A percentile compares a stretch with the other conserved stretches of the same genome.
Evolutionary conservation across 352 stramenopile species (phyloP).

Genomic region (Phytopythium kandeliae): DNA sequence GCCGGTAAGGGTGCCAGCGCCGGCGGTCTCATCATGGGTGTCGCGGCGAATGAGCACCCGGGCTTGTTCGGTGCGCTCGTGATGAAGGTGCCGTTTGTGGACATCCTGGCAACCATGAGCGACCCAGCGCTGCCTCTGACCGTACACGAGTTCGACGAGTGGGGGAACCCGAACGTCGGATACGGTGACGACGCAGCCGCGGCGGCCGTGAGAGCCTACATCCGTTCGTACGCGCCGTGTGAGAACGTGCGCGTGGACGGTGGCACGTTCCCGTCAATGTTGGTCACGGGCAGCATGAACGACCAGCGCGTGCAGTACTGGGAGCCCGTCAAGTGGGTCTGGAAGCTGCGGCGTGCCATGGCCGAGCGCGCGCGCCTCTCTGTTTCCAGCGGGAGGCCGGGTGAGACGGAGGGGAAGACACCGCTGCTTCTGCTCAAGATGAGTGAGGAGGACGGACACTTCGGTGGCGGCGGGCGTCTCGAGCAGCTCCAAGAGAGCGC

Average conservation of each 20-base stretch:
- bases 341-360: conserved; percentile 57
- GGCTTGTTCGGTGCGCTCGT: conserved; percentile 71
- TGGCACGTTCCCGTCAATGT: conserved; percentile 65
- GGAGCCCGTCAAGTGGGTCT: conserved; percentile 85
- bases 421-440: conserved; percentile 55
- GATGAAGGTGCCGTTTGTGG: conserved; percentile 88
- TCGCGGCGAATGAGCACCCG: conserved; percentile 80
- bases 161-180: conserved; percentile 57
- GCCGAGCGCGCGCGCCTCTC: conserved; percentile 9
- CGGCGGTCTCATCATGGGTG: conserved; percentile 82
- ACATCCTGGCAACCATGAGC: conserved; percentile 85
- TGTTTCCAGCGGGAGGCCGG: too few relatives aligned
- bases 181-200: conserved; percentile 10
- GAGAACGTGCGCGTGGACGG: conserved; percentile 48
- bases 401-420: conserved; percentile 17
- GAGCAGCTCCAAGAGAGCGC: conserved; percentile 75
- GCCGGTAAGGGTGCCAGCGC: conserved; percentile 81
- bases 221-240: conserved; percentile 76
- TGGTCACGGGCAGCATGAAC: conserved; percentile 79
- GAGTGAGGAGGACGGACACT: conserved; percentile 78
- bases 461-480: conserved; percentile 63
- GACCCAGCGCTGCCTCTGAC: conserved; percentile 83
- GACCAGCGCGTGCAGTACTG: conserved; percentile 83
- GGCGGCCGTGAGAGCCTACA: conserved; percentile 47
- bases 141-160: conserved; percentile 91